Percentiles rank a stretch among this genome's conserved stretches.
These are phyloP conservation scores for Bruguiera gymnorhiza DNA, from an alignment of 345 rosid species.

Conservation along the genomic window DNA sequence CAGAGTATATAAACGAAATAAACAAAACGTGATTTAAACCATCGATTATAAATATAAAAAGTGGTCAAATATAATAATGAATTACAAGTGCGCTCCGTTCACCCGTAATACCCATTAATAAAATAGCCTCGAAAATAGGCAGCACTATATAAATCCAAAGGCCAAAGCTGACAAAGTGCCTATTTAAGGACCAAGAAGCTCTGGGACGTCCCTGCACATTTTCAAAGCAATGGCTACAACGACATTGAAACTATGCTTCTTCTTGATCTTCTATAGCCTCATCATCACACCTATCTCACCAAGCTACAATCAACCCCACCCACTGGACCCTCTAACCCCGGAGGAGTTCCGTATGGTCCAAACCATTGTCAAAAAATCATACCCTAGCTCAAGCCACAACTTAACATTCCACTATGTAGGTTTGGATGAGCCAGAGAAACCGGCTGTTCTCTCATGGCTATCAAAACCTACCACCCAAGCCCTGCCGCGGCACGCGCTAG, in stretches of 20 bases:
- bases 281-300: background rate
- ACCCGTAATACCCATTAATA: too few relatives aligned
- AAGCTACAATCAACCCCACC: conserved; percentile 11
- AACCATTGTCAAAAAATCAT: conserved; percentile 16
- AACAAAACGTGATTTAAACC: too few relatives aligned
- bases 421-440: conserved; percentile 37
- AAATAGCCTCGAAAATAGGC: too few relatives aligned
- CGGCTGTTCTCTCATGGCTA: conserved; percentile 21
- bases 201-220: background rate
- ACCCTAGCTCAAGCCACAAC: conserved; percentile 8
- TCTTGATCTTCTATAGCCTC: conserved; percentile 11
- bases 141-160: background rate
- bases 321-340: conserved; percentile 30
- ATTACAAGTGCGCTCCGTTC: too few relatives aligned
- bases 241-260: background rate
- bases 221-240: conserved; percentile 4
- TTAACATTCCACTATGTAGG: conserved; percentile 34
- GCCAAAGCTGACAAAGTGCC: background rate
- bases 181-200: conserved; percentile 3
- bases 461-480: conserved; percentile 5
- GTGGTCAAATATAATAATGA: too few relatives aligned
- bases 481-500: conserved; percentile 36
- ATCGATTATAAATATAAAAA: too few relatives aligned
- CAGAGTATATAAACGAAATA: too few relatives aligned
- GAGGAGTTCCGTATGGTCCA: conserved; percentile 22